These are phyloP conservation scores for Eudorina sp. DNA, from an alignment of 139 green algal species.

Conservation along the genomic window DNA sequence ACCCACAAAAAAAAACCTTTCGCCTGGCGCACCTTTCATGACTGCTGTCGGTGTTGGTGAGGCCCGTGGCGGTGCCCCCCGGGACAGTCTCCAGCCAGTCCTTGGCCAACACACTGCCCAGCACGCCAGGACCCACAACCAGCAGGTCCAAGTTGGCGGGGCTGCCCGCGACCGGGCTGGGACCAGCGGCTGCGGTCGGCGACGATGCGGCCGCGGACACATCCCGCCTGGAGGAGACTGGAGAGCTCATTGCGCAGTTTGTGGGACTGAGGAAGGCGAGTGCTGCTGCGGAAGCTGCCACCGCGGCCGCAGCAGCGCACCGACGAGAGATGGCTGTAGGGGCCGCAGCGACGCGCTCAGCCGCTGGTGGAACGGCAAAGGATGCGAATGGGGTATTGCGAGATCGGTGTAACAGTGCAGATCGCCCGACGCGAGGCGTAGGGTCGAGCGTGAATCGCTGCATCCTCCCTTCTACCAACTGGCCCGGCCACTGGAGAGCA, in stretches of 20 bases:
- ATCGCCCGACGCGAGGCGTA: background rate
- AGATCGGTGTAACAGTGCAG: background rate
- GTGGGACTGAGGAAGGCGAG: background rate
- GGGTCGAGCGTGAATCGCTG: background rate
- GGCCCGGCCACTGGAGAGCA: too few relatives aligned
- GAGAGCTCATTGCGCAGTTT: background rate
- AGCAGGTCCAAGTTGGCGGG: constrained; percentile 72
- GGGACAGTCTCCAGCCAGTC: constrained; percentile 84
- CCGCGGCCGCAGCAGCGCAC: background rate
- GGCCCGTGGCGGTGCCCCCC: constrained; percentile 79
- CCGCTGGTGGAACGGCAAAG: background rate
- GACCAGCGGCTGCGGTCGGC: background rate
- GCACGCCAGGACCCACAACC: constrained; percentile 91
- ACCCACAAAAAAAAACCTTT: too few relatives aligned
- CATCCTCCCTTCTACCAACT: constrained; percentile 2
- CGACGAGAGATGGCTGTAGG: background rate
- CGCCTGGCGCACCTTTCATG: constrained; percentile 79
- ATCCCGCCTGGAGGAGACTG: background rate
- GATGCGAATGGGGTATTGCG: background rate
- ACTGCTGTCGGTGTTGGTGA: constrained; percentile 90
- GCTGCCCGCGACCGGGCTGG: background rate
- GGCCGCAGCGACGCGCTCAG: background rate
- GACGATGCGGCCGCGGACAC: background rate
- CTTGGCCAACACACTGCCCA: constrained; percentile 84
- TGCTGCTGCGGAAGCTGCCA: background rate